Evolutionary conservation across 106 monocot species (phyloP), one percentile per base, ranked within the genome.

Genomic region (Iris macrosiphon): DNA sequence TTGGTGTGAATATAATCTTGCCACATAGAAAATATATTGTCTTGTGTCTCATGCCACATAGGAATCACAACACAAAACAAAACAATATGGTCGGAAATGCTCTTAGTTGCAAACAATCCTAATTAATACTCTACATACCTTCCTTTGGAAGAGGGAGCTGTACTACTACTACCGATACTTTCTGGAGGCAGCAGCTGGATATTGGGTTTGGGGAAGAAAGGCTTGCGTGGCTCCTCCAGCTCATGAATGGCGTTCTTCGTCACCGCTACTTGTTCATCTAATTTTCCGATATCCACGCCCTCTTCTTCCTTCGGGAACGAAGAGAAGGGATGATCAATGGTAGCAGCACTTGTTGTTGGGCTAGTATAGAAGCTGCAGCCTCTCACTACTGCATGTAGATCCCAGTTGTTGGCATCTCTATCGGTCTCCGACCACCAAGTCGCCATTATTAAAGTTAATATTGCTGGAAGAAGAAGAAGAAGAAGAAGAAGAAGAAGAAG

Each of bases 331-430:
- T 52, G 31, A 18, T 23, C 8, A 18, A 11, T 21, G 38, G 25
- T 21, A 34, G 9, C 19, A 5, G 43, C 39, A 45, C 19, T 31
- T 19, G 31, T 10, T 55, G 12, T 39, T 38, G 20, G 31, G 42
- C 31, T 33, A 26, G 16, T 18, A 46, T 10, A n/a, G n/a, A n/a
- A n/a, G 26, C 53, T 4, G 67, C 83, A 74, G 48, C 83, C 74
- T 27, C 82, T 34, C 25, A 82, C 82, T 21, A 82, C 77, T n/a
- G 82, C 82, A 29, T 72, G 60, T 22, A 81, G 63, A 55, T 81
- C 81, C 76, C 81, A 81, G 53, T 54, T 55, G 21, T 65, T 65
- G 32, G 62, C 75, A 40, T 55, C 63, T 11, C 52, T 37, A 28
- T 18, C 9, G 0, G 46, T 6, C 7, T 20, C n/a, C n/a, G 42